These are phyloP conservation scores for Colletotrichum zoysiae DNA, from an alignment of 2,329 filamentous ascomycete genomes.

Conservation along the genomic window DNA sequence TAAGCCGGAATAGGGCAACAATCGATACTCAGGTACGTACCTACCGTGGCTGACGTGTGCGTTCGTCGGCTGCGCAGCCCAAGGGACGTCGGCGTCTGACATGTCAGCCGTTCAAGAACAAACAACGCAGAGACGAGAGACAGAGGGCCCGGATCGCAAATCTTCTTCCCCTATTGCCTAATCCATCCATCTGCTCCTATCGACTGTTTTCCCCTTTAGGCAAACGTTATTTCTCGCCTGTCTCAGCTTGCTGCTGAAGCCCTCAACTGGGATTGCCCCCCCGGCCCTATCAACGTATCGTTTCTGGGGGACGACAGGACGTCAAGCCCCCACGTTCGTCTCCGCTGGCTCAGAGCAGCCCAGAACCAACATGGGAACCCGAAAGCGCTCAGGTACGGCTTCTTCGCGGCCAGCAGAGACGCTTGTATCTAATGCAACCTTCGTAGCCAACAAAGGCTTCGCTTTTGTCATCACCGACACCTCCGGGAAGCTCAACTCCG, in stretches of 20 bases:
- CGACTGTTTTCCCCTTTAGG: conserved; percentile 24
- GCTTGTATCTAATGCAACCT: not conserved
- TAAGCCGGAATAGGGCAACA: conserved; percentile 35
- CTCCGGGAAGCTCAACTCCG: conserved; percentile 44
- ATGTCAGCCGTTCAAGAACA: not conserved
- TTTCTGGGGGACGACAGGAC: no score
- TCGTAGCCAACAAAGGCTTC: conserved; percentile 43
- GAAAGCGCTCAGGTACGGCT: conserved; percentile 24
- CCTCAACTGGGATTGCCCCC: not conserved
- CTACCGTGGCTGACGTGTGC: no score
- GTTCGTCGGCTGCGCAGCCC: not conserved
- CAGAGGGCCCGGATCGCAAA: not conserved
- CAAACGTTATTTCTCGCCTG: not conserved
- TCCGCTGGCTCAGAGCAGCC: not conserved
- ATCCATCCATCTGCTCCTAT: not conserved
- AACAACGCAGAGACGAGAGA: not conserved
- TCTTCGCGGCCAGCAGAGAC: not conserved
- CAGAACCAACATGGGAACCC: conserved; percentile 4
- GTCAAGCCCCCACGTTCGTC: no score
- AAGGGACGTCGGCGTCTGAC: not conserved
- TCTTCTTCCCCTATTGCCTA: not conserved
- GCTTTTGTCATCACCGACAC: conserved; percentile 47
- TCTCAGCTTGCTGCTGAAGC: not conserved
- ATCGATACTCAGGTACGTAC: not conserved
- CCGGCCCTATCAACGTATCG: not conserved